These are phyloP conservation scores for Closterium sp. DNA, from an alignment of 139 green algal species.

Conservation along the genomic window DNA sequence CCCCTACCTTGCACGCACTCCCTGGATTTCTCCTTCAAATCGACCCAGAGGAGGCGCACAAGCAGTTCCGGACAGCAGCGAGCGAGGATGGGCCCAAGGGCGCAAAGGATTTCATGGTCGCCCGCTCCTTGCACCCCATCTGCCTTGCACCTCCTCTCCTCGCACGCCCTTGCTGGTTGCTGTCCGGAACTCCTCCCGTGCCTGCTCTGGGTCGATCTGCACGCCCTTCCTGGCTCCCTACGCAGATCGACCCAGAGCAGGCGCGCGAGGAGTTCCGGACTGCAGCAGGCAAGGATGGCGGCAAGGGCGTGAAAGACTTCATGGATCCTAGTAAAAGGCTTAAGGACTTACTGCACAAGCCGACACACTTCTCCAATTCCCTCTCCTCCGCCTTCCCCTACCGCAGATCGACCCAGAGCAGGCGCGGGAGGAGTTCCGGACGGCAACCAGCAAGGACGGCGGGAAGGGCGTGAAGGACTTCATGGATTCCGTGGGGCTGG, in stretches of 20 bases:
- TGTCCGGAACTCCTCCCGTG: constrained; percentile 61
- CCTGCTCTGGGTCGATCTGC: constrained; percentile 86
- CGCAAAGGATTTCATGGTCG: background rate
- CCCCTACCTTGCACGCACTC: no score
- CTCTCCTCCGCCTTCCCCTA: no score
- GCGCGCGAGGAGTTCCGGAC: constrained; percentile 62
- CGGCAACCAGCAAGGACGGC: constrained; percentile 50
- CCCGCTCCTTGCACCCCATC: no score
- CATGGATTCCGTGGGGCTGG: constrained; percentile 78
- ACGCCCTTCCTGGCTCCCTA: no score
- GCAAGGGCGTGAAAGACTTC: background rate
- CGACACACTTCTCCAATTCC: no score
- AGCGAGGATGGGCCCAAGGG: constrained; percentile 13
- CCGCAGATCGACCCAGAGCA: constrained; percentile 90
- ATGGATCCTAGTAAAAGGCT: no score
- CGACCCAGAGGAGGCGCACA: constrained; percentile 73
- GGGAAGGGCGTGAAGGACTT: constrained; percentile 72
- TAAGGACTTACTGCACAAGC: no score
- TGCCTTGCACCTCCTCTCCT: no score
- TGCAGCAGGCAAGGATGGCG: constrained; percentile 36
- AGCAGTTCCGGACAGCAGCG: constrained; percentile 61
- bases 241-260: constrained; percentile 88
- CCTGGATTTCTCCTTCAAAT: no score
- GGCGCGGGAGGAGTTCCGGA: constrained; percentile 63
- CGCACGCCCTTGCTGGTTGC: constrained; percentile 52